These are phyloP conservation scores for Forsythia viridissima DNA, from an alignment of 257 asterid species.

Conservation along the genomic window DNA sequence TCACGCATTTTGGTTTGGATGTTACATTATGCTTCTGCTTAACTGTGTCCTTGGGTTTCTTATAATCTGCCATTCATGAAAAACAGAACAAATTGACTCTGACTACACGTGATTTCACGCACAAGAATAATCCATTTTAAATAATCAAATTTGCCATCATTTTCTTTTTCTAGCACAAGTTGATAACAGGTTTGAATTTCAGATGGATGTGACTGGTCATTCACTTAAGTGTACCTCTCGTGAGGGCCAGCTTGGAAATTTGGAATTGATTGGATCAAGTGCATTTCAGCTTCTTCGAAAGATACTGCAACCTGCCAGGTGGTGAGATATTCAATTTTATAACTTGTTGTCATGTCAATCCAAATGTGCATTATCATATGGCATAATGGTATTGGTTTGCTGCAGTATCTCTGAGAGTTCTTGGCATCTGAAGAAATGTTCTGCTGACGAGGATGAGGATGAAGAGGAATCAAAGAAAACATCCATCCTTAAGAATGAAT, in stretches of 20 bases:
- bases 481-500: conserved; percentile 35
- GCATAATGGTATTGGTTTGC: conserved; percentile 20
- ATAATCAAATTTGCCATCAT: background rate
- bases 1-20: background rate
- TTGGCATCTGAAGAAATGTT: conserved; percentile 37
- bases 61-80: background rate
- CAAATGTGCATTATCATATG: conserved; percentile 15
- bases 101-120: too few relatives aligned
- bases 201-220: conserved; percentile 43
- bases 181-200: conserved; percentile 33
- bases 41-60: background rate
- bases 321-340: conserved; percentile 45
- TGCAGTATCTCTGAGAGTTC: conserved; percentile 43
- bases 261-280: conserved; percentile 74
- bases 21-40: conserved; percentile 1
- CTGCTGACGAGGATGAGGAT: conserved; percentile 29
- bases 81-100: background rate
- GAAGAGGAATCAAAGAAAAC: conserved; percentile 21
- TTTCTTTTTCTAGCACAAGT: conserved; percentile 9
- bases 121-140: too few relatives aligned
- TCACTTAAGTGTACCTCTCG: conserved; percentile 62
- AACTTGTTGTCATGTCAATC: conserved; percentile 12
- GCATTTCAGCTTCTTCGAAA: conserved; percentile 69
- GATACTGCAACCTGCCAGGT: conserved; percentile 53
- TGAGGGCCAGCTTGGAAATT: conserved; percentile 69